Percentiles rank a stretch among this genome's conserved stretches.
Conservation (phyloP, 768 basidiomycete genomes). For the Agrocybe praecox region DNA sequence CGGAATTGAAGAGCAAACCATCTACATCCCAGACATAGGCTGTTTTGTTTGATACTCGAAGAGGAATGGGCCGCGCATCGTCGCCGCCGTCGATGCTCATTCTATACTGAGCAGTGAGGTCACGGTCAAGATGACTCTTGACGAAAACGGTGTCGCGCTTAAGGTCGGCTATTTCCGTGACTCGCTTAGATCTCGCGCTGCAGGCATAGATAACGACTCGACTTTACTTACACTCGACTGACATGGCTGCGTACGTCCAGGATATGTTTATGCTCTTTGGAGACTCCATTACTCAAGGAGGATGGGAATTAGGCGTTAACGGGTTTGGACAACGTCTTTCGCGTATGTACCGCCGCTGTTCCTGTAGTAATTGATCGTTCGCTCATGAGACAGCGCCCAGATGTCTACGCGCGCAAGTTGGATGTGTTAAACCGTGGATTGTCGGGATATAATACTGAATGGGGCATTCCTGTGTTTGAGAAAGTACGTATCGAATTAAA, state of each 20-base stretch:
- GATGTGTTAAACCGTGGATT: constrained; percentile 89
- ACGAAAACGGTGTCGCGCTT: background rate
- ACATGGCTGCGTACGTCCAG: constrained; percentile 60
- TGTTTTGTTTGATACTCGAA: constrained; percentile 77
- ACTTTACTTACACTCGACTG: background rate
- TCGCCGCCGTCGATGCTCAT: constrained; percentile 1
- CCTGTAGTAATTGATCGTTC: background rate
- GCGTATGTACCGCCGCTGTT: constrained; percentile 42
- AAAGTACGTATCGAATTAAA: constrained; percentile 44
- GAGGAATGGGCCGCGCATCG: constrained; percentile 44
- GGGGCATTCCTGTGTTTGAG: constrained; percentile 80
- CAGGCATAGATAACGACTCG: background rate
- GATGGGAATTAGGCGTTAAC: constrained; percentile 49
- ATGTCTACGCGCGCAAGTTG: constrained; percentile 75
- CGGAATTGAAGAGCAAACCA: constrained; percentile 42
- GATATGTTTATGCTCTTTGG: constrained; percentile 78
- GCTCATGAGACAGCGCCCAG: constrained; percentile 35
- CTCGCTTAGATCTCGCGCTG: background rate
- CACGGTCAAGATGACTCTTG: background rate
- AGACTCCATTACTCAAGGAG: constrained; percentile 79
- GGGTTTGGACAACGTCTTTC: constrained; percentile 74
- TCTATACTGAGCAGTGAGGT: background rate
- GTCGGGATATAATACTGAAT: constrained; percentile 85
- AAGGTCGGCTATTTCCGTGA: constrained; percentile 13
- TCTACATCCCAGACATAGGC: constrained; percentile 91